Evolutionary conservation across 164 flowering plant species (phyloP).

Genomic region (Stephania japonica): DNA sequence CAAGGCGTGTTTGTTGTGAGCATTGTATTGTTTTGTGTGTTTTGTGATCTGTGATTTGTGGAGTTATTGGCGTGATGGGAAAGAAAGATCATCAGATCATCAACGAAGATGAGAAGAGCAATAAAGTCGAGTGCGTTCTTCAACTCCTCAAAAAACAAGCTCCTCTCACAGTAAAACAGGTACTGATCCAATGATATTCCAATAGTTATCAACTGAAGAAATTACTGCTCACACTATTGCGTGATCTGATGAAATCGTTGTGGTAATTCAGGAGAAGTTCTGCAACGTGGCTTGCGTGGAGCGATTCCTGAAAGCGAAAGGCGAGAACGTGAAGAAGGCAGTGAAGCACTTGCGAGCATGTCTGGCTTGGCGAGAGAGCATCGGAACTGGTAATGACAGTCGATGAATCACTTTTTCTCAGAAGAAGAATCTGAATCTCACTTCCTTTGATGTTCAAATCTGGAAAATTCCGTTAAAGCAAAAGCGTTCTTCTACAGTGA

Average conservation of each 20-base stretch:
- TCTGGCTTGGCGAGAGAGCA: constrained; percentile 83
- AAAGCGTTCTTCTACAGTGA: constrained; percentile 3
- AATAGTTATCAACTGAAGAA: too few species aligned
- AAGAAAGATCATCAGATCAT: constrained; percentile 37
- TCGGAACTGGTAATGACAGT: constrained; percentile 57
- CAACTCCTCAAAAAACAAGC: constrained; percentile 60
- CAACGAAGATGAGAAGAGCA: constrained; percentile 29
- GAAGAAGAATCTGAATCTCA: constrained; percentile 11
- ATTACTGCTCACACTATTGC: too few species aligned
- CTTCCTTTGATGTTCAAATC: constrained; percentile 15
- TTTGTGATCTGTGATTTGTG: background rate
- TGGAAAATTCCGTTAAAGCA: constrained; percentile 21
- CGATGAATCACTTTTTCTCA: constrained; percentile 7
- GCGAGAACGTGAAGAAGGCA: constrained; percentile 86
- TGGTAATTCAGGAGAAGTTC: constrained; percentile 70
- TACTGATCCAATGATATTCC: too few species aligned
- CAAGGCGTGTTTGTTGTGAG: background rate
- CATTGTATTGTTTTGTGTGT: background rate
- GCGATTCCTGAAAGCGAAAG: constrained; percentile 77
- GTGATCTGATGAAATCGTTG: background rate
- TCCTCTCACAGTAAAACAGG: constrained; percentile 81
- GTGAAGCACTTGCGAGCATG: constrained; percentile 78
- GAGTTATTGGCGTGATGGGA: constrained; percentile 39
- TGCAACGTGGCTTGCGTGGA: constrained; percentile 74
- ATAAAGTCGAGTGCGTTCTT: constrained; percentile 65